Percentiles rank a stretch among this genome's conserved stretches.
phyloP scores from a whole-genome alignment of 306 rosid species.

The Rosa persica region DNA sequence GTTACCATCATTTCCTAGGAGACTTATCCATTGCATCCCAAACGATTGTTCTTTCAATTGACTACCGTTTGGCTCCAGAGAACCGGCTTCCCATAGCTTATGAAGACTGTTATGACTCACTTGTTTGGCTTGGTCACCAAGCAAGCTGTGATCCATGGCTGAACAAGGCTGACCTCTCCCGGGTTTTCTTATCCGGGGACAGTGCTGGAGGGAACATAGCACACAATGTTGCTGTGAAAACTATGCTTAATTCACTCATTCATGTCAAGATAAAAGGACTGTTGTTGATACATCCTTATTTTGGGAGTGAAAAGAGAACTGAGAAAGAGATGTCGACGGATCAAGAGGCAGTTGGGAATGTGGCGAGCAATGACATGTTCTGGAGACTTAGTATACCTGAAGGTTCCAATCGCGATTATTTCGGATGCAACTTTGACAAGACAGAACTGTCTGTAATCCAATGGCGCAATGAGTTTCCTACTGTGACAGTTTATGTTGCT shows the following conservation, averaged over 20 bases:
- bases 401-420: slow-evolving; percentile 48
- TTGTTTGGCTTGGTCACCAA: slow-evolving; percentile 57
- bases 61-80: slow-evolving; percentile 84
- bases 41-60: slow-evolving; percentile 59
- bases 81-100: slow-evolving; percentile 68
- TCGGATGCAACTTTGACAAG: slow-evolving; percentile 66
- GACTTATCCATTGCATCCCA: slow-evolving; percentile 49
- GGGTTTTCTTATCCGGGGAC: slow-evolving; percentile 76
- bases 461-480: slow-evolving; percentile 55
- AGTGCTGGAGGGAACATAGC: slow-evolving; percentile 93
- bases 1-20: slow-evolving; percentile 70
- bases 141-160: slow-evolving; percentile 54
- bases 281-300: slow-evolving; percentile 72
- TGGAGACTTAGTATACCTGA: slow-evolving; percentile 73
- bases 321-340: slow-evolving; percentile 39
- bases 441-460: slow-evolving; percentile 24
- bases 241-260: slow-evolving; percentile 23
- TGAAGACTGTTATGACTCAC: slow-evolving; percentile 65
- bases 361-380: slow-evolving; percentile 46
- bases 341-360: slow-evolving; percentile 27
- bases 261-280: slow-evolving; percentile 51
- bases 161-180: slow-evolving; percentile 45
- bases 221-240: slow-evolving; percentile 59
- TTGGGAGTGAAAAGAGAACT: slow-evolving; percentile 76
- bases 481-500: slow-evolving; percentile 68